Conservation (phyloP, 2,329 filamentous ascomycete genomes). For the Penicillium sp. region DNA sequence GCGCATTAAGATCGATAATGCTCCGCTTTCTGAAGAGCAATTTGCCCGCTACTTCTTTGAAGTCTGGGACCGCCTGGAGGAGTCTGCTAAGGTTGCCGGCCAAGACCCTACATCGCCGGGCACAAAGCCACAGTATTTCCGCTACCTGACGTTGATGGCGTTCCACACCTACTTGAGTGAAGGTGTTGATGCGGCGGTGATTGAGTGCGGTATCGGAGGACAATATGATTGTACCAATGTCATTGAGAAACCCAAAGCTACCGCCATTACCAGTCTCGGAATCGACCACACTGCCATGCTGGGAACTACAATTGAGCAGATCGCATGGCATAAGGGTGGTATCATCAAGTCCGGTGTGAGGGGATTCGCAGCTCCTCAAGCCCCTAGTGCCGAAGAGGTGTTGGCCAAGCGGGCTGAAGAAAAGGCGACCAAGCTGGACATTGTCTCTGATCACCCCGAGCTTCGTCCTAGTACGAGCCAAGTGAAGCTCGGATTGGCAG, state of each 20-base stretch:
- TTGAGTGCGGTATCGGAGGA: slow-evolving; percentile 94
- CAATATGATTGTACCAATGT: slow-evolving; percentile 94
- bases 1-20: slow-evolving; percentile 78
- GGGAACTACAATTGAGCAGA: slow-evolving; percentile 76
- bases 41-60: slow-evolving; percentile 84
- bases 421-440: slow-evolving; percentile 51
- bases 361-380: slow-evolving; percentile 67
- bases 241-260: slow-evolving; percentile 69
- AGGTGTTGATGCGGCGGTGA: slow-evolving; percentile 75
- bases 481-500: slow-evolving; percentile 62
- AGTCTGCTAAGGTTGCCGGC: slow-evolving; percentile 57
- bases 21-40: slow-evolving; percentile 67
- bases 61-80: slow-evolving; percentile 72
- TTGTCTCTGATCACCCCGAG: slow-evolving; percentile 55
- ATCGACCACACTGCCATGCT: slow-evolving; percentile 85
- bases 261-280: slow-evolving; percentile 78
- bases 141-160: slow-evolving; percentile 86
- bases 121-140: slow-evolving; percentile 88
- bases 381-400: slow-evolving; percentile 58
- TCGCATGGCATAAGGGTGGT: slow-evolving; percentile 91
- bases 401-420: slow-evolving; percentile 60
- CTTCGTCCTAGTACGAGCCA: slow-evolving; percentile 40
- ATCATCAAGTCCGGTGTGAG: slow-evolving; percentile 73
- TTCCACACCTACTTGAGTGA: slow-evolving; percentile 80
- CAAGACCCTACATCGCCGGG: slow-evolving; percentile 54